A percentile compares a stretch with the other conserved stretches of the same genome.
Conservation (phyloP, 2,329 filamentous ascomycete genomes). For the Talaromyces sp. region DNA sequence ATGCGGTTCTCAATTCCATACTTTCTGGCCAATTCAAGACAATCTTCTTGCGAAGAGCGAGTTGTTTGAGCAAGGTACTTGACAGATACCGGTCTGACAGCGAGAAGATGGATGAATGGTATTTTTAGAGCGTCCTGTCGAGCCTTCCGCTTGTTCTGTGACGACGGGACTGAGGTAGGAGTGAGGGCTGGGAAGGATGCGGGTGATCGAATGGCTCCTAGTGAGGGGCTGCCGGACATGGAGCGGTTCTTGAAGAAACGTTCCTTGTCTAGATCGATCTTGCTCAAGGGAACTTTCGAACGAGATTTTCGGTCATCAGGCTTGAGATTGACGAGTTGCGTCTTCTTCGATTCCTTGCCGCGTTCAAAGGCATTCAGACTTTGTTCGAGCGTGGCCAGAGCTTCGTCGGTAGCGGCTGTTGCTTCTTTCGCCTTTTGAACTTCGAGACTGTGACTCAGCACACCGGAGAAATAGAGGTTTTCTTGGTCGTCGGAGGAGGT, state of each 20-base stretch:
- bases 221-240: conserved; percentile 40
- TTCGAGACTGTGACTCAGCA: conserved; percentile 56
- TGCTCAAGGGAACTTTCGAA: conserved; percentile 34
- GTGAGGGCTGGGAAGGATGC: conserved; percentile 35
- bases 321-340: conserved; percentile 37
- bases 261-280: conserved; percentile 41
- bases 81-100: conserved; percentile 47
- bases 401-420: conserved; percentile 56
- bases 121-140: conserved; percentile 44
- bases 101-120: conserved; percentile 52
- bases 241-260: conserved; percentile 41
- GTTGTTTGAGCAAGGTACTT: conserved; percentile 48
- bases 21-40: conserved; percentile 48
- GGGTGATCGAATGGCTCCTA: conserved; percentile 37
- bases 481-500: conserved; percentile 40
- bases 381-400: conserved; percentile 56
- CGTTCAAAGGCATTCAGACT: conserved; percentile 58
- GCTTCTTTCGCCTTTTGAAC: conserved; percentile 54
- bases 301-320: conserved; percentile 31
- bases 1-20: conserved; percentile 51
- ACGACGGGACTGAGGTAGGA: conserved; percentile 43
- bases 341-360: conserved; percentile 59
- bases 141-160: conserved; percentile 35
- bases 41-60: conserved; percentile 48
- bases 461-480: conserved; percentile 53